Evolutionary conservation across 176 grass and related monocot genomes (phyloP).

Genomic region (Chrysopogon serrulatus): DNA sequence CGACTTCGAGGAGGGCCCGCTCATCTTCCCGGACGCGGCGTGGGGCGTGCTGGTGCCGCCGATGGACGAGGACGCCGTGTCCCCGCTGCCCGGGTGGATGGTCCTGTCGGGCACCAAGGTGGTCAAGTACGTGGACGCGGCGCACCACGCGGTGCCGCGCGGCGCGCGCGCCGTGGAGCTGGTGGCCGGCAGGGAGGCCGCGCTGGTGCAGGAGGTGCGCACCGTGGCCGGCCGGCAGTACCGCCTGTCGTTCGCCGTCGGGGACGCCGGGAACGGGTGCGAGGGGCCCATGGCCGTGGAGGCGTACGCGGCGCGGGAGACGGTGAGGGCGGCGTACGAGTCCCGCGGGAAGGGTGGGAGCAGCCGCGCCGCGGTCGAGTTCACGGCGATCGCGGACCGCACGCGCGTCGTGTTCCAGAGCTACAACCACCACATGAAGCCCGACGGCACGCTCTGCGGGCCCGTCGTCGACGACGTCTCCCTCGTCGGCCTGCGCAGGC

Average conservation of each 20-base stretch:
- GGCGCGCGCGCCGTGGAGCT: conserved; percentile 58
- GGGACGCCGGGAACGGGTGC: conserved; percentile 49
- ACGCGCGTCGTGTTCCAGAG: conserved; percentile 58
- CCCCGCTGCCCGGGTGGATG: conserved; percentile 59
- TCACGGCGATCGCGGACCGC: conserved; percentile 13
- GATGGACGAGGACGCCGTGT: conserved; percentile 38
- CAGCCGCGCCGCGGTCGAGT: conserved; percentile 29
- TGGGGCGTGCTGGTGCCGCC: conserved; percentile 59
- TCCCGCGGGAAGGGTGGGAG: conserved; percentile 33
- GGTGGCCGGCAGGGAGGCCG: conserved; percentile 47
- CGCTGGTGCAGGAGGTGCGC: conserved; percentile 47
- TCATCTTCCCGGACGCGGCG: conserved; percentile 23
- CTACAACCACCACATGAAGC: conserved; percentile 32
- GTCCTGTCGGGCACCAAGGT: conserved; percentile 53
- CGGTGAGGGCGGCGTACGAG: conserved; percentile 11
- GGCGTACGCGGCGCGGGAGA: conserved; percentile 41
- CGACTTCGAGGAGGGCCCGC: conserved; percentile 55
- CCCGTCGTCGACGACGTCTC: conserved; percentile 41
- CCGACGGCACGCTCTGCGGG: conserved; percentile 54
- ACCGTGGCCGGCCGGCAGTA: conserved; percentile 34
- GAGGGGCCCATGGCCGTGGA: conserved; percentile 4
- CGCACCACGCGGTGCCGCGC: conserved; percentile 42
- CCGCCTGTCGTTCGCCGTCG: conserved; percentile 44
- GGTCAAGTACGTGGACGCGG: conserved; percentile 51
- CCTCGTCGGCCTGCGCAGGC: conserved; percentile 25